These are phyloP conservation scores for Cnidoscolus chayamansa DNA, from an alignment of 441 rosid species.

Conservation along the genomic window DNA sequence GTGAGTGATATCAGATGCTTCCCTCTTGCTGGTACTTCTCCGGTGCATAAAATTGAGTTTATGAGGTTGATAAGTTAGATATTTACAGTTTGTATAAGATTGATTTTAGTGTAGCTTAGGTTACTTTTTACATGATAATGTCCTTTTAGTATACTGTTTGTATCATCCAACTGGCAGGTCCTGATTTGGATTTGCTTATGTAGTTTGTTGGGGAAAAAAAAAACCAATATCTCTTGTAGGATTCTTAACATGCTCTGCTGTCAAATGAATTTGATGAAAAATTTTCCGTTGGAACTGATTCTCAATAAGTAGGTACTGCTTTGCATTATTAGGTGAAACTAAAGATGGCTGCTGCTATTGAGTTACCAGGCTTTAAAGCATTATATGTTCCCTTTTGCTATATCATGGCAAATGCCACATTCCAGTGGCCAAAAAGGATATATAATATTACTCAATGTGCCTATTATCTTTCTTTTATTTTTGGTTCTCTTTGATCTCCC, in stretches of 20 bases:
- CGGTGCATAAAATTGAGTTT: background rate
- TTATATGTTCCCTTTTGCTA: background rate
- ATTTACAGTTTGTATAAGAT: background rate
- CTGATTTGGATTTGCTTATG: background rate
- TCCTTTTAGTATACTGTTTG: background rate
- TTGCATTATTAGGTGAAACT: background rate
- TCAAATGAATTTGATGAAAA: background rate
- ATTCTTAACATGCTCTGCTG: background rate
- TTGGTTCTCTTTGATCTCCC: too few relatives aligned
- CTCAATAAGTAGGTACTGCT: background rate
- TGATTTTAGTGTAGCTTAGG: background rate
- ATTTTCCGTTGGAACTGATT: background rate
- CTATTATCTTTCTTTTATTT: too few relatives aligned
- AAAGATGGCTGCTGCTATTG: background rate
- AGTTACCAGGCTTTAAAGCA: background rate
- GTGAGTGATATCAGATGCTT: background rate
- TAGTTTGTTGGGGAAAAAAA: background rate
- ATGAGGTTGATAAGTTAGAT: slow-evolving; percentile 8
- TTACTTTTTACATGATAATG: background rate
- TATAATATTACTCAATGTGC: slow-evolving; percentile 6
- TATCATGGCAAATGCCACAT: background rate
- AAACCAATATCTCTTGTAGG: background rate
- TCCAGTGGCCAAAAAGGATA: background rate
- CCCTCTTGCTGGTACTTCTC: background rate
- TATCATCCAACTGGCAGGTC: background rate